Evolutionary conservation across 768 basidiomycete species (phyloP).

Genomic region (Leccinum boreale): DNA sequence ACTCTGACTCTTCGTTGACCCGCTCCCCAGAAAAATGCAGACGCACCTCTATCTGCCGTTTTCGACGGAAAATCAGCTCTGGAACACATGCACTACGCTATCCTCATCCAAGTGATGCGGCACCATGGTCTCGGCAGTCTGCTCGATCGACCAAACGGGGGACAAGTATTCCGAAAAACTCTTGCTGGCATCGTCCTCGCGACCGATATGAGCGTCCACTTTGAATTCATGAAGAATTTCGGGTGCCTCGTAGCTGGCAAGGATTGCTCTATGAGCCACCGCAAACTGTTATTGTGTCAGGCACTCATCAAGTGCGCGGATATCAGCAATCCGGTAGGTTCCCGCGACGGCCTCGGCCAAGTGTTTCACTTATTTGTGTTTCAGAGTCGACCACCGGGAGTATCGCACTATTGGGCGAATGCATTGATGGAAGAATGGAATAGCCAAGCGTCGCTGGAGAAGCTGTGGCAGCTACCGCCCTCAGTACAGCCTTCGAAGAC

Average conservation of each 20-base stretch:
- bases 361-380: slow-evolving; percentile 4
- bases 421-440: slow-evolving; percentile 90
- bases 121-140: slow-evolving; percentile 71
- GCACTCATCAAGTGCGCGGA: slow-evolving; percentile 96
- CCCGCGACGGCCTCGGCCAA: background rate
- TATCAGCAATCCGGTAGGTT: slow-evolving; percentile 93
- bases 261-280: slow-evolving; percentile 38
- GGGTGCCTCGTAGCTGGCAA: slow-evolving; percentile 43
- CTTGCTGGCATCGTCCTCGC: slow-evolving; percentile 83
- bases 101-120: slow-evolving; percentile 77
- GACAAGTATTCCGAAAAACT: slow-evolving; percentile 59
- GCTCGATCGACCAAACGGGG: slow-evolving; percentile 52
- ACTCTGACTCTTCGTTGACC: slow-evolving; percentile 5
- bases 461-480: slow-evolving; percentile 65
- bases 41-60: slow-evolving; percentile 80
- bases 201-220: slow-evolving; percentile 94
- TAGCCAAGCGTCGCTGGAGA: slow-evolving; percentile 84
- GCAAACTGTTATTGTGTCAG: slow-evolving; percentile 77
- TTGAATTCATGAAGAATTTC: slow-evolving; percentile 75
- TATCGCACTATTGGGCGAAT: slow-evolving; percentile 89
- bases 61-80: slow-evolving; percentile 89
- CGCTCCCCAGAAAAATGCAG: slow-evolving; percentile 78
- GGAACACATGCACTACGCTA: slow-evolving; percentile 86
- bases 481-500: slow-evolving; percentile 47
- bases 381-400: slow-evolving; percentile 88